These are phyloP conservation scores for Salix arbutifolia DNA, from an alignment of 345 rosid genomes.

Conservation along the genomic window DNA sequence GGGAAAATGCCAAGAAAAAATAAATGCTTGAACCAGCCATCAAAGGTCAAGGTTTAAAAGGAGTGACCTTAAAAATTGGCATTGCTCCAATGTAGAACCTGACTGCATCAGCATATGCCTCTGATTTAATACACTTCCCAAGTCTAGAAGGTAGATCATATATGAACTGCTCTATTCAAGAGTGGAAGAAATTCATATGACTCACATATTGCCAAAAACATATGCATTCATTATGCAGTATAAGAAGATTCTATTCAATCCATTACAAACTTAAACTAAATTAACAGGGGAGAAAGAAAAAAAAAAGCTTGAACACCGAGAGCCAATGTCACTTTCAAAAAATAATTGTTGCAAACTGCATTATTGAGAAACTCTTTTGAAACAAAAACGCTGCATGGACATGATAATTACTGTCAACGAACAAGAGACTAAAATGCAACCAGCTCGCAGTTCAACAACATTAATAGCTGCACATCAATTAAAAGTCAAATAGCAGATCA, in stretches of 20 bases:
- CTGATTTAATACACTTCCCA: constrained; percentile 84
- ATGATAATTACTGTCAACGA: neutral
- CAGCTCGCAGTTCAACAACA: constrained; percentile 3
- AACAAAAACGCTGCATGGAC: neutral
- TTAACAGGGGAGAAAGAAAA: neutral
- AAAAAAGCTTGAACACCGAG: neutral
- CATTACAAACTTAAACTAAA: neutral
- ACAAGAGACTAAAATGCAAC: neutral
- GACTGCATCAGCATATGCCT: constrained; percentile 94
- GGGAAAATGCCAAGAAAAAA: neutral
- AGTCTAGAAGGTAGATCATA: constrained; percentile 98
- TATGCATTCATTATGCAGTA: neutral
- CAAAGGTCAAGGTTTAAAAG: neutral
- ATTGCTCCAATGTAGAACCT: constrained; percentile 90
- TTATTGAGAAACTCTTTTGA: neutral
- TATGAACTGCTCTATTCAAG: constrained; percentile 85
- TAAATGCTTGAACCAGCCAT: neutral
- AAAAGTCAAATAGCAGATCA: neutral
- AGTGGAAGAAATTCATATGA: constrained; percentile 40
- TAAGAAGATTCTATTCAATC: neutral
- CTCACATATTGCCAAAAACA: constrained; percentile 26
- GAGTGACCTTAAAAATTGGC: constrained; percentile 88
- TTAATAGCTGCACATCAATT: neutral
- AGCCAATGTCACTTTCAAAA: neutral
- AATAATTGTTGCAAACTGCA: neutral